Evolutionary conservation across 805 yeast species (phyloP).

Genomic region (Spathaspora hagerdaliae): DNA sequence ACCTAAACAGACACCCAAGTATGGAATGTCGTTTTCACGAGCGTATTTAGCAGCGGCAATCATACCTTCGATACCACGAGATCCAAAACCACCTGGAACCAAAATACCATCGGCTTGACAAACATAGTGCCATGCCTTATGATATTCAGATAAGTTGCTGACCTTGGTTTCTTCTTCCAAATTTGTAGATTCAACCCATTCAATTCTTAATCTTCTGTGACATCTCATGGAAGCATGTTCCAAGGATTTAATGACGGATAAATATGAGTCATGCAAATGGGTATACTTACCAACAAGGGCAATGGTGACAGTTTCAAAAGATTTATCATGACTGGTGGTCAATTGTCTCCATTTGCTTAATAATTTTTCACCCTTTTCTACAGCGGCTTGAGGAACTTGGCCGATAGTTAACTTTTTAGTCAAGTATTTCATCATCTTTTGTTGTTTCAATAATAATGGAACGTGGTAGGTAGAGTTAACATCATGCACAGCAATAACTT

Average conservation of each 20-base stretch:
- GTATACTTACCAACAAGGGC: conserved; percentile 98
- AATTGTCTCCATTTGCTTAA: conserved; percentile 75
- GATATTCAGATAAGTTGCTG: conserved; percentile 69
- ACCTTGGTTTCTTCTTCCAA: conserved; percentile 71
- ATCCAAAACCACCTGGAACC: conserved; percentile 98
- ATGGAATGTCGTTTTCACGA: conserved; percentile 92
- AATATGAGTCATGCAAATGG: conserved; percentile 88
- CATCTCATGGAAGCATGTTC: conserved; percentile 95
- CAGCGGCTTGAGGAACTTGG: conserved; percentile 41
- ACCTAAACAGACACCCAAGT: conserved; percentile 95
- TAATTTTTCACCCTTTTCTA: conserved; percentile 62
- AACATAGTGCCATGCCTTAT: conserved; percentile 91
- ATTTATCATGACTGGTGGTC: conserved; percentile 75
- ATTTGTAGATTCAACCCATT: conserved; percentile 95
- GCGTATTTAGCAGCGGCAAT: conserved; percentile 96
- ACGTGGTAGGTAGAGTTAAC: conserved; percentile 97
- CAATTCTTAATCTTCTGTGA: conserved; percentile 75
- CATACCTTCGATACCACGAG: conserved; percentile 98
- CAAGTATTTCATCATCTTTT: conserved; percentile 74
- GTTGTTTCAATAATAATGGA: conserved; percentile 85
- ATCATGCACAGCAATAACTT: conserved; percentile 95
- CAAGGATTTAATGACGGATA: conserved; percentile 90
- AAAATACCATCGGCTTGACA: conserved; percentile 94
- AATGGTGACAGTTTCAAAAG: conserved; percentile 84
- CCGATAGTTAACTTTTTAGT: conserved; percentile 61